phyloP scores from a whole-genome alignment of 305 asterid genomes.

The Euphrasia arctica region DNA sequence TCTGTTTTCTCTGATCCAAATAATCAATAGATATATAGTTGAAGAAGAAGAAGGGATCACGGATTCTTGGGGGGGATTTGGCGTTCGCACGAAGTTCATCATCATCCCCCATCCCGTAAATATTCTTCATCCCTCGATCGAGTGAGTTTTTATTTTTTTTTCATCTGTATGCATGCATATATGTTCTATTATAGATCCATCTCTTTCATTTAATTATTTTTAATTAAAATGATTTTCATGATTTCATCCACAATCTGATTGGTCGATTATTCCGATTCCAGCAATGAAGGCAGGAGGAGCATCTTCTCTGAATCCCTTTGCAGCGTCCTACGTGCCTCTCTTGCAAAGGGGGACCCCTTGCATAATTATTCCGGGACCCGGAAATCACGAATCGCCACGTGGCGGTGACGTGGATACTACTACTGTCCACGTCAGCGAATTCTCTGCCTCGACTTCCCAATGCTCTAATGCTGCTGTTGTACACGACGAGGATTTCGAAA shows the following conservation, averaged over 20 bases:
- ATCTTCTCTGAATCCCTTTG: slow-evolving; percentile 76
- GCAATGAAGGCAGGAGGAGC: slow-evolving; percentile 63
- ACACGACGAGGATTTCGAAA: slow-evolving; percentile 47
- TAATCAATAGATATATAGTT: background rate
- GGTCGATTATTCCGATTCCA: background rate
- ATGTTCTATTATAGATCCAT: too few relatives aligned
- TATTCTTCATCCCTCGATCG: too few relatives aligned
- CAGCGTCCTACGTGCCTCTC: slow-evolving; percentile 74
- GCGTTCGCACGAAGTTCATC: too few relatives aligned
- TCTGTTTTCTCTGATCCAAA: background rate
- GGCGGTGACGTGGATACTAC: slow-evolving; percentile 42
- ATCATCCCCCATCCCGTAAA: background rate
- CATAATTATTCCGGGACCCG: slow-evolving; percentile 25
- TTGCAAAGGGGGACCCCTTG: slow-evolving; percentile 48
- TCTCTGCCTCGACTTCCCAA: slow-evolving; percentile 53
- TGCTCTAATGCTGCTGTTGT: slow-evolving; percentile 25
- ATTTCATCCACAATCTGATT: background rate
- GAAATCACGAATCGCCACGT: slow-evolving; percentile 25
- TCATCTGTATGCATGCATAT: too few relatives aligned
- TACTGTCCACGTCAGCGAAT: slow-evolving; percentile 31
- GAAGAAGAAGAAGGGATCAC: too few relatives aligned
- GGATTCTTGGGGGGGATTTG: too few relatives aligned
- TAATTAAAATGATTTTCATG: too few relatives aligned
- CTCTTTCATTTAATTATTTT: background rate
- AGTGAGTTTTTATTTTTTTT: too few relatives aligned